Evolutionary conservation across 2,329 filamentous ascomycete species (phyloP).

Genomic region (Colletotrichum sp.): DNA sequence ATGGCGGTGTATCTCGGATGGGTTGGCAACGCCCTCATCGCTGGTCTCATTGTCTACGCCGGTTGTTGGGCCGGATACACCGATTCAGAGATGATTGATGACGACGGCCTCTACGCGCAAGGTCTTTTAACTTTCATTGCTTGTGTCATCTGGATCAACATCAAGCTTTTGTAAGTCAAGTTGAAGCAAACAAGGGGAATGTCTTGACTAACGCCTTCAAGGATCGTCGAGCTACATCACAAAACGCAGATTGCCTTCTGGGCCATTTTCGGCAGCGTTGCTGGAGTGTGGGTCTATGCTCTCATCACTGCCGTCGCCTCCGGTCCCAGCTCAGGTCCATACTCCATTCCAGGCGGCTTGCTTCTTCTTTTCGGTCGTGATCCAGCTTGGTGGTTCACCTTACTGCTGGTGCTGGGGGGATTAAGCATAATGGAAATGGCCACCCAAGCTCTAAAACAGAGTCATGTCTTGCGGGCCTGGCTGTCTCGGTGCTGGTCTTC

Average conservation of each 20-base stretch:
- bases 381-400: not conserved
- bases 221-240: not conserved
- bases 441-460: not conserved
- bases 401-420: not conserved
- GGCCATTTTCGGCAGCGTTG: not conserved
- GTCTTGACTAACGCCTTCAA: not conserved
- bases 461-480: not conserved
- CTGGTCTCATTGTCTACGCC: constrained; percentile 40
- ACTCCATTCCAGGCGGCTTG: not conserved
- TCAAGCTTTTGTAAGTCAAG: not conserved
- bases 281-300: not conserved
- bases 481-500: constrained; percentile 44
- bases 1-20: constrained; percentile 70
- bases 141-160: not conserved
- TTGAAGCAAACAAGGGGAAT: too few species aligned
- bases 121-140: not conserved
- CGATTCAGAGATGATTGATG: not conserved
- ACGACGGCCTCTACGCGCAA: not conserved
- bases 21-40: constrained; percentile 26
- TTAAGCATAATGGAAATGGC: not conserved
- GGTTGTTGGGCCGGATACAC: not conserved
- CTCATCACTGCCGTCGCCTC: not conserved
- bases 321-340: not conserved
- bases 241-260: not conserved
- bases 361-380: not conserved